Base-by-base conservation (phyloP, 2,329 filamentous ascomycete species). In the Albophoma yamanashiensis region DNA sequence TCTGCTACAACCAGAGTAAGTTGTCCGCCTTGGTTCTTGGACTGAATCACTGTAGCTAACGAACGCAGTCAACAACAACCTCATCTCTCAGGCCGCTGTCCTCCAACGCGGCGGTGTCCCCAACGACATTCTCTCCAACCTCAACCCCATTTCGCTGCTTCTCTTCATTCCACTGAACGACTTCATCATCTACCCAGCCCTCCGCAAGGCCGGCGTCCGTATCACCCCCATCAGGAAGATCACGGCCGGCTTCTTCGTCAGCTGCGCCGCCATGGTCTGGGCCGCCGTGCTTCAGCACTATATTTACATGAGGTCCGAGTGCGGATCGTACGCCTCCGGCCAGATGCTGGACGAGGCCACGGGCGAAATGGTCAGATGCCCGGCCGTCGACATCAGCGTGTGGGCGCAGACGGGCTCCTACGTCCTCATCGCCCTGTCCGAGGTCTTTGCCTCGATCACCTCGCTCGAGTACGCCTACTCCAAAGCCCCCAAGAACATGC, bases 151-250 rank as follows among this genome's bases (percentile, higher is more conserved):
- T 64, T 82, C 87, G 31, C 83, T 92, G 63, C 82, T 92, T 66
- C 84, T 92, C 68, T 82, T 92, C 72, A 88, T 91, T 56, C 88
- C 88, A 2, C 75, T 92, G 62, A 81, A 86, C 64, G 89, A 92
- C 69, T 78, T 78, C 40, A 20, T 86, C 43, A 66, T 92, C 61
- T 92, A 91, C 73, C 89, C 89, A 0, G 69, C 78, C 22, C 80
- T 92, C 61, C 84, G 86, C 67, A 84, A 81, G 67, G 62, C 79
- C 38, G 82, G 82, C 55, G 80, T 91, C 69, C 76, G 79, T 60
- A 89, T 91, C 77, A 88, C 82, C 0, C 89, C 88, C 52, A 88
- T 92, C 75, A 91, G 87, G 78, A 86, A 86, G 71, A 91, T 92
- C 73, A 80, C 87, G 1, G 71, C 78, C 8, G 89, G 89, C 57